Conservation (phyloP, 176 grass and related monocot species). For the Hordeum vulgare region MorexV3_pseudomolecules_assembly NC_058524.1:200309844-200310343, state of each 20-base stretch:
- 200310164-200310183: constrained; percentile 39
- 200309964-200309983: constrained; percentile 67
- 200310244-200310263: constrained; percentile 43
- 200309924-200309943: constrained; percentile 58
- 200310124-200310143: constrained; percentile 27
- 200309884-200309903: constrained; percentile 50
- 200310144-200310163: constrained; percentile 48
- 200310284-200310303: constrained; percentile 29
- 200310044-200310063: constrained; percentile 56
- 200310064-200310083: constrained; percentile 56
- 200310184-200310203: constrained; percentile 9
- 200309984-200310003: constrained; percentile 46
- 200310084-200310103: constrained; percentile 42
- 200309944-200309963: constrained; percentile 34
- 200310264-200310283: constrained; percentile 15
- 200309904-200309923: constrained; percentile 53
- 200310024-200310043: constrained; percentile 23
- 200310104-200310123: not conserved
- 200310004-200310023: constrained; percentile 46
- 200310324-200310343: constrained; percentile 48
- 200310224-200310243: constrained; percentile 40
- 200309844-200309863: constrained; percentile 13
- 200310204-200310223: not conserved
- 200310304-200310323: constrained; percentile 12
- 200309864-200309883: not conserved